Base-by-base conservation (phyloP, 441 rosid species). In the Theobroma grandiflorum region DNA sequence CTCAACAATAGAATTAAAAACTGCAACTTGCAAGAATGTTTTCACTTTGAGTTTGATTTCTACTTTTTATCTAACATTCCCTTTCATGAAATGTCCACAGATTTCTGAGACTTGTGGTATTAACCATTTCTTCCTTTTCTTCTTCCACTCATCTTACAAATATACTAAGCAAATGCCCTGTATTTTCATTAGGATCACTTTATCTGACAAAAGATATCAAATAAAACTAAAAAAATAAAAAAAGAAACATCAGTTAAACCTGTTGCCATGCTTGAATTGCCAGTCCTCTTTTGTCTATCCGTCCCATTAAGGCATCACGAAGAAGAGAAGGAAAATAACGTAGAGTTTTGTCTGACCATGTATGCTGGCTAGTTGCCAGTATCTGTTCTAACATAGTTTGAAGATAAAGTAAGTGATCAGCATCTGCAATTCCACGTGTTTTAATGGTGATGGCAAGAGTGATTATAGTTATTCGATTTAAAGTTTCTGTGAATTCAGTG, bases 401-500 rank as follows among this genome's bases (percentile, higher is more conserved):
- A 82, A 97, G 92, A 86, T 90, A 95, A 72, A 88, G 91, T 80
- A 95, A 58, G 86, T 97, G 99, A 83, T 97, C 99, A 79, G 99
- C 98, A 86, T 97, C 99, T 35, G 99, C 95, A 78, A 95, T 94
- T 82, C 99, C 99, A 57, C 99, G 96, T 72, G 99, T 97, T 88
- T 95, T 97, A 79, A 95, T 92, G 63, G 95, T 90, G 85, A 97
- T 94, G 79, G 99, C 98, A 80, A 97, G 98, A 82, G 96, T 95
- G 73, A 95, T 88, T 81, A 97, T 80, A 55, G 95, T 94, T 81
- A 93, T 82, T 65, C 99, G 94, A 81, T 95, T 97, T 84, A 97
- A 82, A 75, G 99, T 95, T 88, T 97, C 99, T 43, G 99, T 97
- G 90, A 97, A 97, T 81, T 97, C 99, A 76, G 94, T 95, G 65